Base-by-base conservation (phyloP, 2,329 filamentous ascomycete species). In the Chaetomiaceae sp. region DNA sequence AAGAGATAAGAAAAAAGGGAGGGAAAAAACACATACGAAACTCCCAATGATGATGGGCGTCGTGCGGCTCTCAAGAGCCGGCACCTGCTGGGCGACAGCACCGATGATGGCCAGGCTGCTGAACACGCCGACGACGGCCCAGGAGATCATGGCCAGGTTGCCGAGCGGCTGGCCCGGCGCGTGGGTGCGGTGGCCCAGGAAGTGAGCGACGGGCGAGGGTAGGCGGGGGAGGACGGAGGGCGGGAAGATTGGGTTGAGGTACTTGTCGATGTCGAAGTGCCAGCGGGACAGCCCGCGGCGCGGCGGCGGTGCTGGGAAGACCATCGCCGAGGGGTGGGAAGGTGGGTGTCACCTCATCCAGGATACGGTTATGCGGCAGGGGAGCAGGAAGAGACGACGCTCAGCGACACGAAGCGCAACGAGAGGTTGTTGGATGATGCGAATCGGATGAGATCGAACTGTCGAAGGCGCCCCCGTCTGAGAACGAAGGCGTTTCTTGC, bases 231-330 rank as follows among this genome's bases (percentile, higher is more conserved):
- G 75, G 56, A 76, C 78, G 33, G 84, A 83, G 12, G 76, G 69
- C 8, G 85, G 85, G 19, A 94, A 60, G 50, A 80, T 72, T 3
- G 75, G 84, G 62, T 91, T 88, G 41, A 94, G 62, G 61, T 83
- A 79, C n/a, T 66, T 68, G 70, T 95, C 89, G 53, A 95, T 77
- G 65, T 93, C 79, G 65, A 94, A 80, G 59, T 83, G 72, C 68
- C 72, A 75, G 27, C 40, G 49, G 14, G 43, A 42, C 17, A 32
- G 42, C 24, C 39, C 40, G 35, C 39, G 37, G 33, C 38, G 38
- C 14, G 34, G 35, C 14, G 17, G 37, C 20, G 38, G 26, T 12
- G 43, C 20, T 33, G 35, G n/a, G n/a, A n/a, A n/a, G n/a, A n/a
- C 45, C 39, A 50, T 49, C 5, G 43, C 11, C 12, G 26, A 3